A percentile compares a stretch with the other conserved stretches of the same genome.
Evolutionary conservation across 2,329 filamentous ascomycete genomes (phyloP).

Genomic region (Fusarium napiforme): DNA sequence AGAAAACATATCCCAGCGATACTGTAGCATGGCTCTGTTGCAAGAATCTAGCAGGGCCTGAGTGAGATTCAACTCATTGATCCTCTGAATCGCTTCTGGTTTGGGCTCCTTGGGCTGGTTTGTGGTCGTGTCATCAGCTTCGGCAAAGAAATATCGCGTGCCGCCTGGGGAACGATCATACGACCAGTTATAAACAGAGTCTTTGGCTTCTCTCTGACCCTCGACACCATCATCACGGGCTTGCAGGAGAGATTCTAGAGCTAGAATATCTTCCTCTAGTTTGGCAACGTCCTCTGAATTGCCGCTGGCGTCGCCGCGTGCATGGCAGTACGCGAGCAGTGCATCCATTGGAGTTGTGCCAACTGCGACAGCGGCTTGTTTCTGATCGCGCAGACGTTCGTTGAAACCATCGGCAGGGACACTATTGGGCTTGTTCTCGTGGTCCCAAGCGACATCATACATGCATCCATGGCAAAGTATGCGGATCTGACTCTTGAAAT

Average conservation of each 20-base stretch:
- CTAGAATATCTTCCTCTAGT: conserved; percentile 45
- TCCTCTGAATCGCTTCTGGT: neutral
- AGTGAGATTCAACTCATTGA: conserved; percentile 34
- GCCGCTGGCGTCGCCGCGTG: conserved; percentile 36
- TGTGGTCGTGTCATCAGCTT: conserved; percentile 10
- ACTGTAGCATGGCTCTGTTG: conserved; percentile 28
- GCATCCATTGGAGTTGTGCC: conserved; percentile 55
- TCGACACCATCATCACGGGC: conserved; percentile 49
- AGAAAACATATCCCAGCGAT: conserved; percentile 55
- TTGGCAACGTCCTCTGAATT: conserved; percentile 16
- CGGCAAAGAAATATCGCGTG: conserved; percentile 39
- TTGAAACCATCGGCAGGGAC: conserved; percentile 48
- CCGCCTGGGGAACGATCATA: conserved; percentile 45
- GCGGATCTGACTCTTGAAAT: conserved; percentile 19
- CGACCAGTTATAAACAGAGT: conserved; percentile 47
- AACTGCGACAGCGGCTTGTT: conserved; percentile 44
- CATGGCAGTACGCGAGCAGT: conserved; percentile 48
- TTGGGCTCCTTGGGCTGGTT: conserved; percentile 13
- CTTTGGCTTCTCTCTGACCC: conserved; percentile 44
- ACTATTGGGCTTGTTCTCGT: conserved; percentile 38
- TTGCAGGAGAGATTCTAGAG: conserved; percentile 44
- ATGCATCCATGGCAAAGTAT: conserved; percentile 51
- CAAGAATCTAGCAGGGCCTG: conserved; percentile 40
- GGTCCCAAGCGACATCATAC: conserved; percentile 53
- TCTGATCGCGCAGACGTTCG: conserved; percentile 31